A percentile compares a stretch with the other conserved stretches of the same genome.
Evolutionary conservation across 495 filamentous ascomycete species (phyloP).

Genomic region (Aspergillus affinis): DNA sequence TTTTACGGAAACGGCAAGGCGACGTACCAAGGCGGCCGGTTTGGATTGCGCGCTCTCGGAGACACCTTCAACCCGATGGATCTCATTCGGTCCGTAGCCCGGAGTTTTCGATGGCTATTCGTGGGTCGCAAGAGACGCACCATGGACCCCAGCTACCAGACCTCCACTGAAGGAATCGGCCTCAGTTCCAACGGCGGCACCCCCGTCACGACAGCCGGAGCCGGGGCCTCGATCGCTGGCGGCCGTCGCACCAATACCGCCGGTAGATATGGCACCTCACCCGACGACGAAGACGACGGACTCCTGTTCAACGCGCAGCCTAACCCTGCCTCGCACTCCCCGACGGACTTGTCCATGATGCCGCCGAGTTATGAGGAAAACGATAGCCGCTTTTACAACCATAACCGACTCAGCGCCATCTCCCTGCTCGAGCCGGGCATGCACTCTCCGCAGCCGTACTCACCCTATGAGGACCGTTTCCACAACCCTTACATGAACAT

Average conservation of each 20-base stretch:
- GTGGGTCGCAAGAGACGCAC: constrained; percentile 62
- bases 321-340: constrained; percentile 28
- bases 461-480: constrained; percentile 30
- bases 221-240: constrained; percentile 10
- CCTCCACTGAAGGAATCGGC: constrained; percentile 30
- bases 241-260: constrained; percentile 1
- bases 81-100: constrained; percentile 72
- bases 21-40: constrained; percentile 60
- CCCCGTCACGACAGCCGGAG: constrained; percentile 15
- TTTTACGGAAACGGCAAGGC: constrained; percentile 49
- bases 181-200: constrained; percentile 33
- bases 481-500: constrained; percentile 20
- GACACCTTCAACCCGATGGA: constrained; percentile 86
- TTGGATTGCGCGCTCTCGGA: constrained; percentile 60
- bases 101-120: constrained; percentile 78
- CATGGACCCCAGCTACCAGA: constrained; percentile 52
- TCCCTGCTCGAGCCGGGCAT: constrained; percentile 16
- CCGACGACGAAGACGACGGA: constrained; percentile 41
- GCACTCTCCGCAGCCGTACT: constrained; percentile 18
- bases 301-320: constrained; percentile 44
- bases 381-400: constrained; percentile 22
- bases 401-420: constrained; percentile 12
- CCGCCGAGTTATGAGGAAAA: constrained; percentile 26
- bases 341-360: constrained; percentile 9
- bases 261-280: constrained; percentile 22